phyloP scores from a whole-genome alignment of 2,329 filamentous ascomycete species.

The Leptographium lundbergii region DNA sequence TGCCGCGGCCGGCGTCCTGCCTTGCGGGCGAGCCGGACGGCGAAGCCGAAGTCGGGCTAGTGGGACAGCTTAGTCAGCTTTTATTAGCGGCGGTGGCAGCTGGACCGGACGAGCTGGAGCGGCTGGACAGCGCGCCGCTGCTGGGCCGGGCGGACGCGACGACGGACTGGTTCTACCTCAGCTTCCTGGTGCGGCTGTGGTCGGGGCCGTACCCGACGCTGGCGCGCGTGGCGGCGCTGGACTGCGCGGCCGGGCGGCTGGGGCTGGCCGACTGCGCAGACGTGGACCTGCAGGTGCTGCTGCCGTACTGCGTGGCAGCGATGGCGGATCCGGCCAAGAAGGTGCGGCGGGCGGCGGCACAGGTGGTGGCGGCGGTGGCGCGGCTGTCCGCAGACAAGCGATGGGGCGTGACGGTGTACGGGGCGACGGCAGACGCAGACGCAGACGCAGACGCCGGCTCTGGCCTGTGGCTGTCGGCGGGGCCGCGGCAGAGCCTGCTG shows the following conservation, averaged over 20 bases:
- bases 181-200: slow-evolving; percentile 66
- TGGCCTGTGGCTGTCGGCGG: slow-evolving; percentile 46
- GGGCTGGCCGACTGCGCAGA: slow-evolving; percentile 34
- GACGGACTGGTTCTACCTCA: slow-evolving; percentile 54
- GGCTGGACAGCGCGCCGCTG: slow-evolving; percentile 42
- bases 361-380: slow-evolving; percentile 51
- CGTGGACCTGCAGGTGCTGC: slow-evolving; percentile 60
- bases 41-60: slow-evolving; percentile 34
- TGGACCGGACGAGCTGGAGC: slow-evolving; percentile 28
- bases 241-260: slow-evolving; percentile 46
- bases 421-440: slow-evolving; percentile 29
- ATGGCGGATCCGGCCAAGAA: slow-evolving; percentile 64
- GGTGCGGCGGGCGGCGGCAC: slow-evolving; percentile 63
- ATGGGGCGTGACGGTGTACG: slow-evolving; percentile 59
- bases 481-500: slow-evolving; percentile 48
- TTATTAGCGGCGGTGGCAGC: slow-evolving; percentile 40
- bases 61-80: slow-evolving; percentile 44
- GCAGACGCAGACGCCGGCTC: slow-evolving; percentile 28
- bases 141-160: slow-evolving; percentile 41
- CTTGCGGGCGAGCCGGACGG: too few species aligned
- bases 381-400: slow-evolving; percentile 18
- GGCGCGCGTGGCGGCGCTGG: slow-evolving; percentile 56
- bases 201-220: slow-evolving; percentile 57
- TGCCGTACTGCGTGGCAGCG: slow-evolving; percentile 71
- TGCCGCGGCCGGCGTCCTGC: slow-evolving; percentile 28